Percentiles rank a stretch among this genome's conserved stretches.
Conservation (phyloP, 2,329 filamentous ascomycete genomes). For the Bisporella sp. region DNA sequence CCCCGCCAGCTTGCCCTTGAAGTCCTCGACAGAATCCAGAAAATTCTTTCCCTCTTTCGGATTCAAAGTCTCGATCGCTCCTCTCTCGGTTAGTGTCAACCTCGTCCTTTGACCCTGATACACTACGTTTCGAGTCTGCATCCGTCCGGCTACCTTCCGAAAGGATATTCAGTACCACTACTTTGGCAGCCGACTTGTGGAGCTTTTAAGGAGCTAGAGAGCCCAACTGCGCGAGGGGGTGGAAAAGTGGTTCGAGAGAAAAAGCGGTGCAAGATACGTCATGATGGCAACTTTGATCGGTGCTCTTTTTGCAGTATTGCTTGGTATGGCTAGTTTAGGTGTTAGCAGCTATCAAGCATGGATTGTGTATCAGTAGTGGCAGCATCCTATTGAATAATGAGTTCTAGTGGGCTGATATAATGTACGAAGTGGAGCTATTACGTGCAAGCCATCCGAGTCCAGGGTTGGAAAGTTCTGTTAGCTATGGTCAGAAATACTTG, state of each 20-base stretch:
- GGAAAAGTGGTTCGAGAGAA: constrained; percentile 22
- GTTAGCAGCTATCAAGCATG: constrained; percentile 26
- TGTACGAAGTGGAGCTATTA: too few species aligned
- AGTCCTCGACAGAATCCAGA: constrained; percentile 20
- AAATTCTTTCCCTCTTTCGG: constrained; percentile 20
- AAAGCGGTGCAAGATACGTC: constrained; percentile 24
- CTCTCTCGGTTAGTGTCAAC: constrained; percentile 11
- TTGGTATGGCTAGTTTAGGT: constrained; percentile 21
- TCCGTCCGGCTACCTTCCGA: constrained; percentile 10
- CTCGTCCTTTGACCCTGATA: constrained; percentile 13
- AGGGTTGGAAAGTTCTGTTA: too few species aligned
- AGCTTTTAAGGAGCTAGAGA: constrained; percentile 22
- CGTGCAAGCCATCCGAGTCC: too few species aligned
- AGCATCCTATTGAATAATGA: constrained; percentile 18
- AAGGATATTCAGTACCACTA: constrained; percentile 20
- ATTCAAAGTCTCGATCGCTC: constrained; percentile 13
- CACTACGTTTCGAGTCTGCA: constrained; percentile 3
- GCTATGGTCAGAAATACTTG: too few species aligned
- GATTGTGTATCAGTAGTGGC: constrained; percentile 27
- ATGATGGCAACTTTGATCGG: constrained; percentile 27
- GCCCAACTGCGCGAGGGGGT: constrained; percentile 20
- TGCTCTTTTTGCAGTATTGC: constrained; percentile 23
- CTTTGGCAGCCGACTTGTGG: constrained; percentile 20
- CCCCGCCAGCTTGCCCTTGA: constrained; percentile 23
- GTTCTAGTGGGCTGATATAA: too few species aligned